Evolutionary conservation across 2,329 filamentous ascomycete species (phyloP).

Genomic region (Aaosphaeria pasadenensis): DNA sequence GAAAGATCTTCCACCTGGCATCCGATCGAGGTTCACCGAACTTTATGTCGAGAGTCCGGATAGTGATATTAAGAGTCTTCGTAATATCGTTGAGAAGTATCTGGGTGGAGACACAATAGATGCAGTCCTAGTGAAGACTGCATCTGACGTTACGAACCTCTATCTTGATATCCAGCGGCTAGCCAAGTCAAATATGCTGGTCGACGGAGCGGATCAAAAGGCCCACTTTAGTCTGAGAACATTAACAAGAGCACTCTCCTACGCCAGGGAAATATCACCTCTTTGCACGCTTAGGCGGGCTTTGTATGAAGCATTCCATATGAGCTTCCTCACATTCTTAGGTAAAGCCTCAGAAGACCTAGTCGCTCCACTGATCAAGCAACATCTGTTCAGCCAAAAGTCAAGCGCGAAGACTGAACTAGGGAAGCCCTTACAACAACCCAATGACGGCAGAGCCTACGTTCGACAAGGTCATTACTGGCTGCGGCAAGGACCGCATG

Average conservation of each 20-base stretch:
- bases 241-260: slow-evolving; percentile 82
- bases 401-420: slow-evolving; percentile 70
- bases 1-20: slow-evolving; percentile 82
- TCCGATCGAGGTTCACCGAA: slow-evolving; percentile 91
- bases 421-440: slow-evolving; percentile 72
- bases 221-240: slow-evolving; percentile 97
- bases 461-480: slow-evolving; percentile 89
- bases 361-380: slow-evolving; percentile 74
- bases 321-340: slow-evolving; percentile 93
- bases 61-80: slow-evolving; percentile 77
- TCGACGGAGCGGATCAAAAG: slow-evolving; percentile 92
- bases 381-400: slow-evolving; percentile 71
- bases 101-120: slow-evolving; percentile 66
- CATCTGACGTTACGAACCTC: slow-evolving; percentile 77
- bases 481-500: slow-evolving; percentile 72
- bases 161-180: slow-evolving; percentile 86
- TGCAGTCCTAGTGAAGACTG: slow-evolving; percentile 66
- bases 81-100: slow-evolving; percentile 86
- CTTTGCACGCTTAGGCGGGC: slow-evolving; percentile 82
- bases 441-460: slow-evolving; percentile 72
- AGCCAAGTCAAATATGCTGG: slow-evolving; percentile 76
- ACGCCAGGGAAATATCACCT: slow-evolving; percentile 79
- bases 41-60: slow-evolving; percentile 92
- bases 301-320: slow-evolving; percentile 91
- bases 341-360: slow-evolving; percentile 77